These are phyloP conservation scores for Aspergillus hortae DNA, from an alignment of 2,329 filamentous ascomycete genomes.

Conservation along the genomic window DNA sequence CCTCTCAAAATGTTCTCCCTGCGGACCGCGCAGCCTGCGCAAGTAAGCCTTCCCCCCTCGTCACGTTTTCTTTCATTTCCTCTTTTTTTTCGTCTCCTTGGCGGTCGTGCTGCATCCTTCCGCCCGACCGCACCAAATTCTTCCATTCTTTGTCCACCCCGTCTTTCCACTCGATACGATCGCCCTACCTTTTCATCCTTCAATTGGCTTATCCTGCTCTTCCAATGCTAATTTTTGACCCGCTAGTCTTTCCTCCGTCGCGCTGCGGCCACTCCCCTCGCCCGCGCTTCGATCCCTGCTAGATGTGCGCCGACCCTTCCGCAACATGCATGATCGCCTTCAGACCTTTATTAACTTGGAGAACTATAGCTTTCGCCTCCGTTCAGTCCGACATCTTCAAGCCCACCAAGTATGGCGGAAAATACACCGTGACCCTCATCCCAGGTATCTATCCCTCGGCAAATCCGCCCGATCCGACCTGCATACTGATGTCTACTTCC, in stretches of 20 bases:
- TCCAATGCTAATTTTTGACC: background rate
- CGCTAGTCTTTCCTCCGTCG: constrained; percentile 55
- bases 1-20: constrained; percentile 37
- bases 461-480: background rate
- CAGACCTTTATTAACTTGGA: constrained; percentile 18
- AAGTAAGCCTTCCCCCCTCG: constrained; percentile 27
- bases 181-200: background rate
- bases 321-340: background rate
- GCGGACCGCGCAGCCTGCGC: constrained; percentile 39
- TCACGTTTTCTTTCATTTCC: constrained; percentile 31
- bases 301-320: constrained; percentile 48
- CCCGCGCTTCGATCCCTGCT: constrained; percentile 50
- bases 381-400: constrained; percentile 96
- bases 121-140: constrained; percentile 24
- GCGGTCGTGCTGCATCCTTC: constrained; percentile 14
- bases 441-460: constrained; percentile 60
- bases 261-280: constrained; percentile 46
- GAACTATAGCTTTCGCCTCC: constrained; percentile 63
- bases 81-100: constrained; percentile 30
- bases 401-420: constrained; percentile 97
- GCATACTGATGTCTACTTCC: background rate
- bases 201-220: background rate
- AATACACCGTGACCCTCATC: constrained; percentile 98
- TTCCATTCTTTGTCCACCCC: constrained; percentile 22
- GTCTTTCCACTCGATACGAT: background rate